Percentiles rank a stretch among this genome's conserved stretches.
Evolutionary conservation across 495 filamentous ascomycete species (phyloP).

Genomic region (Penicillium bovifimosum): DNA sequence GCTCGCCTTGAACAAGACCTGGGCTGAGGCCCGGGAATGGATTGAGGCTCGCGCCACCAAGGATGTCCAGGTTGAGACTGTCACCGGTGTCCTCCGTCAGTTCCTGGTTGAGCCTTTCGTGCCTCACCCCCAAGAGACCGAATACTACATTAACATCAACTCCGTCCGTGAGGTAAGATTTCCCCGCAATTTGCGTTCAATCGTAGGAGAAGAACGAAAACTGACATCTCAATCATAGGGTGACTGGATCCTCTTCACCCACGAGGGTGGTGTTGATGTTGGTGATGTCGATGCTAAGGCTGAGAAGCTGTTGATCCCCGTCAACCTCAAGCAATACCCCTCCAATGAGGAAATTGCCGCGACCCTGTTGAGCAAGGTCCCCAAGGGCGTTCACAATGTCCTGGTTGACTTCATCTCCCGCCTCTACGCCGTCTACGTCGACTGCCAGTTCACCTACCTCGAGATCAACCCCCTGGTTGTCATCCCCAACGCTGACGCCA

Average conservation of each 20-base stretch:
- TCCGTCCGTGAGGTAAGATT: slow-evolving; percentile 79
- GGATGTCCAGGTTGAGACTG: slow-evolving; percentile 85
- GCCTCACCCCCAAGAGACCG: slow-evolving; percentile 84
- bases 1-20: slow-evolving; percentile 93
- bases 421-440: slow-evolving; percentile 96
- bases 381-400: slow-evolving; percentile 92
- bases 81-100: slow-evolving; percentile 79
- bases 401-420: slow-evolving; percentile 95
- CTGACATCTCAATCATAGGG: slow-evolving; percentile 52
- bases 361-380: slow-evolving; percentile 84
- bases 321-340: slow-evolving; percentile 90
- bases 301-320: slow-evolving; percentile 95
- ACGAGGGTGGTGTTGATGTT: slow-evolving; percentile 99
- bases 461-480: slow-evolving; percentile 99
- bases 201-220: slow-evolving; percentile 3
- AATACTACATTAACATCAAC: slow-evolving; percentile 99
- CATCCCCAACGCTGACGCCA: slow-evolving; percentile 86
- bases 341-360: slow-evolving; percentile 90
- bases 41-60: slow-evolving; percentile 88
- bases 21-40: slow-evolving; percentile 89
- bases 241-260: slow-evolving; percentile 98
- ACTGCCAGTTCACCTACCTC: slow-evolving; percentile 99
- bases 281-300: slow-evolving; percentile 99
- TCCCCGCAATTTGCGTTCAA: not conserved
- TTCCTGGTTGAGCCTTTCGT: slow-evolving; percentile 99